phyloP scores from a whole-genome alignment of 495 filamentous ascomycete genomes.

The Penicillium mononematosum region DNA sequence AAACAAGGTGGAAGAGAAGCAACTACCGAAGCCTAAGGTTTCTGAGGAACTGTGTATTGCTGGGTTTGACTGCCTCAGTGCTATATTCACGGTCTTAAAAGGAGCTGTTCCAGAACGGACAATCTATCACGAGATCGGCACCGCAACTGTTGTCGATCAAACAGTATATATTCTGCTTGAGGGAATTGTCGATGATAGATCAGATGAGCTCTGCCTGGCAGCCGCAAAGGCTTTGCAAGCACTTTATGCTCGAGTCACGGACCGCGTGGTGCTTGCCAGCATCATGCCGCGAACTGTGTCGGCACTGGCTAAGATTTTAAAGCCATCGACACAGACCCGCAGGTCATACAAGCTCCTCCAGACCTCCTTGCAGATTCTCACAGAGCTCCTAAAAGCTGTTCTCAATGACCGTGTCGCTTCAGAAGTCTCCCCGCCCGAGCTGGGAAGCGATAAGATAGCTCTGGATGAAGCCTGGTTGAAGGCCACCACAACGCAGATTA shows the following conservation, averaged over 20 bases:
- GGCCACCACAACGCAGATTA: constrained; percentile 78
- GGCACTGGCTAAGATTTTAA: constrained; percentile 70
- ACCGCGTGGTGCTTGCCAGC: constrained; percentile 69
- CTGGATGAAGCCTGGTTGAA: constrained; percentile 70
- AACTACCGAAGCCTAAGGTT: constrained; percentile 40
- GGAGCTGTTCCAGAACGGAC: constrained; percentile 51
- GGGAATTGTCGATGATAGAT: constrained; percentile 57
- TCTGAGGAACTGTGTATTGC: constrained; percentile 67
- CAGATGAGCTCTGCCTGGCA: constrained; percentile 61
- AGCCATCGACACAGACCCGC: constrained; percentile 62
- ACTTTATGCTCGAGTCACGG: constrained; percentile 61
- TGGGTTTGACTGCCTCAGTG: constrained; percentile 56
- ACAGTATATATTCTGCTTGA: constrained; percentile 79
- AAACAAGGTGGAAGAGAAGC: constrained; percentile 38
- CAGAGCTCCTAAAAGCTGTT: constrained; percentile 57
- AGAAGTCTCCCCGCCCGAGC: constrained; percentile 22
- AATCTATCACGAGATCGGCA: constrained; percentile 54
- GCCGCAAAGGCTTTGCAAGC: constrained; percentile 64
- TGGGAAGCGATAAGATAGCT: constrained; percentile 36
- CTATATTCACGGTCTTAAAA: constrained; percentile 48
- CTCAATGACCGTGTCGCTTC: constrained; percentile 56
- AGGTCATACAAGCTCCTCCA: constrained; percentile 64
- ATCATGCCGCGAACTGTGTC: constrained; percentile 91
- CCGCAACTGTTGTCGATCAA: constrained; percentile 73
- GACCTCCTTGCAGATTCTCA: constrained; percentile 58